Conservation (phyloP, 345 rosid species). For the Camelina neglecta region DNA sequence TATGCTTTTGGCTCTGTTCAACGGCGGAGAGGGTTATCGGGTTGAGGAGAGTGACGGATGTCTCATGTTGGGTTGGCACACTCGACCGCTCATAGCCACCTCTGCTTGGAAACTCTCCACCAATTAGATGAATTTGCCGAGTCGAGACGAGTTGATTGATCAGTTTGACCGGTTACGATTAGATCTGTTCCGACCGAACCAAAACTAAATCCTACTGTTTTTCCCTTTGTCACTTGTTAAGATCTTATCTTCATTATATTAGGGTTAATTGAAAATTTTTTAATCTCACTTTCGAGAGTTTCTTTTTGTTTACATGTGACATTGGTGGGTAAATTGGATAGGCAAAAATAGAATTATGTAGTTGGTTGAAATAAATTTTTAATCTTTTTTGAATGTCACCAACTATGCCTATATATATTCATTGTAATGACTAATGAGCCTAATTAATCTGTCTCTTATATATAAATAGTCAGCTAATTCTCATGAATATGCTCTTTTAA, state of each 20-base stretch:
- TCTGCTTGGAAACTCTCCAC: slow-evolving; percentile 73
- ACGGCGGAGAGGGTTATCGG: slow-evolving; percentile 76
- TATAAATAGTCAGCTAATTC: not conserved
- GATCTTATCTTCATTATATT: not conserved
- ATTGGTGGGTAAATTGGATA: slow-evolving; percentile 34
- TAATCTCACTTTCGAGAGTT: slow-evolving; percentile 11
- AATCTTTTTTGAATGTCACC: slow-evolving; percentile 7
- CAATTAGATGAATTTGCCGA: slow-evolving; percentile 8
- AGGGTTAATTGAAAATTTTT: not conserved
- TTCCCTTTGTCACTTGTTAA: slow-evolving; percentile 22
- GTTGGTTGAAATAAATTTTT: slow-evolving; percentile 23
- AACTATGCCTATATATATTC: not conserved
- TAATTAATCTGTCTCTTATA: not conserved
- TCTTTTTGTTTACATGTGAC: not conserved
- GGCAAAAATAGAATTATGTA: slow-evolving; percentile 13
- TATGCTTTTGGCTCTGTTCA: slow-evolving; percentile 66
- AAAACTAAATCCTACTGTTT: not conserved
- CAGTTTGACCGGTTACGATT: slow-evolving; percentile 7
- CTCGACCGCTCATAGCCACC: slow-evolving; percentile 74
- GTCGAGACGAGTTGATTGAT: not conserved
- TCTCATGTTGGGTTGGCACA: slow-evolving; percentile 85
- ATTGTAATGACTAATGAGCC: not conserved
- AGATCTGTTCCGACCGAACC: slow-evolving; percentile 14
- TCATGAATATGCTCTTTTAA: not conserved
- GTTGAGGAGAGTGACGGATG: slow-evolving; percentile 85